phyloP scores from a whole-genome alignment of 2,329 filamentous ascomycete genomes.

The Colletotrichum aenigma region DNA sequence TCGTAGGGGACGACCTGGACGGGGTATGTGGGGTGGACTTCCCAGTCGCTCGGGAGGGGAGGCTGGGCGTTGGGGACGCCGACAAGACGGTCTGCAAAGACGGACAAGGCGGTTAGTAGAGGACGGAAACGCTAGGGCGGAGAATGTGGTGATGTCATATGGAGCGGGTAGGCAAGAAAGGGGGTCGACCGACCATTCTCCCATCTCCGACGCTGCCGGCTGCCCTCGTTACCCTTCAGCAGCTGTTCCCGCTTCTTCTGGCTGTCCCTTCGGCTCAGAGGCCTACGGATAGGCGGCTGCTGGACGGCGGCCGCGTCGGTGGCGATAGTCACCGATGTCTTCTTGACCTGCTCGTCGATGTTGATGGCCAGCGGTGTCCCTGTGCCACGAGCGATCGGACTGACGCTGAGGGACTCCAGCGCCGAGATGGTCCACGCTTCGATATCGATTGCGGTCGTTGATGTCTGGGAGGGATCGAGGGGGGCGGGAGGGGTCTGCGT shows the following conservation, averaged over 20 bases:
- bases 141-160: background rate
- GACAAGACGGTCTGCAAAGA: constrained; percentile 74
- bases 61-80: constrained; percentile 86
- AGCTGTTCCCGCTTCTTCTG: constrained; percentile 71
- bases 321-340: background rate
- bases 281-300: constrained; percentile 44
- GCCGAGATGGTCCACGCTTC: constrained; percentile 70
- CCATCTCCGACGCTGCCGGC: constrained; percentile 84
- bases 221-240: constrained; percentile 90
- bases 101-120: background rate
- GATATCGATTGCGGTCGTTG: constrained; percentile 55
- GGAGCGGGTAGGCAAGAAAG: background rate
- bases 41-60: constrained; percentile 82
- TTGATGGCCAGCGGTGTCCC: constrained; percentile 74
- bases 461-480: constrained; percentile 25
- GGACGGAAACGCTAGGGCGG: background rate
- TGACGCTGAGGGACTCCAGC: constrained; percentile 59
- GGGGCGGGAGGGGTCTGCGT: constrained; percentile 12
- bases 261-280: constrained; percentile 57
- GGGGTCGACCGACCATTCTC: constrained; percentile 75
- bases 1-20: constrained; percentile 85
- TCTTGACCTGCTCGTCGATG: constrained; percentile 61
- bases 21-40: constrained; percentile 80
- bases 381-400: constrained; percentile 61
- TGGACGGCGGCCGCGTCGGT: constrained; percentile 22